Evolutionary conservation across 768 basidiomycete genomes (phyloP), one percentile per base, ranked within the genome.

Genomic region (Phanerochaete carnosa): DNA sequence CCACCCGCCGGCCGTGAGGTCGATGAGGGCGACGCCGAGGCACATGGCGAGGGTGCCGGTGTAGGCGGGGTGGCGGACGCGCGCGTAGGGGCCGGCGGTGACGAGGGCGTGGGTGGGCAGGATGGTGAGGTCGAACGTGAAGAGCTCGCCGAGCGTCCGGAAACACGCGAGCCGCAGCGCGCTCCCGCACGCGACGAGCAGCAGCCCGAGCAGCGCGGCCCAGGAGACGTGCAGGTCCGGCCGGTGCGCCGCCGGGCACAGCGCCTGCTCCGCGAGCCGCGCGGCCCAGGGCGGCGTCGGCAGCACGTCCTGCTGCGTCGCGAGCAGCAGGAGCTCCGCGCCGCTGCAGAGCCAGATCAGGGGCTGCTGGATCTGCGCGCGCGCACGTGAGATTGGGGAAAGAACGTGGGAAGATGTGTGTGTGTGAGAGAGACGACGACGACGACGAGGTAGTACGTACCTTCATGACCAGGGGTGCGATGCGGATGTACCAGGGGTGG

Each of bases 391-490:
- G n/a, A n/a, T n/a, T n/a, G n/a, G n/a, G n/a, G n/a, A n/a, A n/a
- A n/a, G n/a, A n/a, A n/a, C n/a, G n/a, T n/a, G n/a, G n/a, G n/a
- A n/a, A n/a, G 29, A 19, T 28, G 37, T 19, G 33, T 43, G 16
- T 26, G 39, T 26, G 9, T 15, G 57, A 8, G 32, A 12, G 32
- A 19, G 11, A 43, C 39, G 54, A 26, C 29, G 25, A 58, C n/a
- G 45, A 35, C 6, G 37, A 5, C 9, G 29, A 8, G 47, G 52
- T 6, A 37, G 47, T 11, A 59, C 63, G 39, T 62, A 82, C 85
- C 73, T 81, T 81, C 74, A 86, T 84, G 22, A 86, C 74, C 3
- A 79, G 59, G 2, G 85, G 83, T 0, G 84, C 85, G 29, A 86
- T 81, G 57, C 81, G 81, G 37, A 86, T 74, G 45, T 83, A 74